Evolutionary conservation across 2,329 filamentous ascomycete genomes (phyloP).

Genomic region (Ophiosphaerella narmari): DNA sequence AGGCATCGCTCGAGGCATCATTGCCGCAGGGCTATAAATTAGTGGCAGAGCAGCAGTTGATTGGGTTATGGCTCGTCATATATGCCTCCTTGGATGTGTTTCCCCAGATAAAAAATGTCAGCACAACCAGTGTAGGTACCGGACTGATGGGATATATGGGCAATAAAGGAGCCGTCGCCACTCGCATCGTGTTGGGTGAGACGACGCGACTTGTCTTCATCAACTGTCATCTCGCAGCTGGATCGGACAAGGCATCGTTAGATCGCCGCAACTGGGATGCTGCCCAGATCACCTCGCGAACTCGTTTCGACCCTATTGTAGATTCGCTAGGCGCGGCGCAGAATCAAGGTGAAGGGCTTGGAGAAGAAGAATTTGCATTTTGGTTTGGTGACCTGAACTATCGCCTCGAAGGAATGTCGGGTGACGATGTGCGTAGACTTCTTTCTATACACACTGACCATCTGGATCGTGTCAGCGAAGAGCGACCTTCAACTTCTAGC

Average conservation of each 20-base stretch:
- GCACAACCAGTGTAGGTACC: slow-evolving; percentile 82
- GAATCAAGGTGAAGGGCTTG: slow-evolving; percentile 68
- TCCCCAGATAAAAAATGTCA: slow-evolving; percentile 77
- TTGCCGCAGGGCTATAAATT: slow-evolving; percentile 78
- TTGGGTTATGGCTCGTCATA: slow-evolving; percentile 81
- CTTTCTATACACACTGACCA: slow-evolving; percentile 83
- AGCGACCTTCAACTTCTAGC: slow-evolving; percentile 19
- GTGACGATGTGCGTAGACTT: slow-evolving; percentile 84
- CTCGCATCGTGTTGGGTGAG: slow-evolving; percentile 83
- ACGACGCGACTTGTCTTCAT: slow-evolving; percentile 88
- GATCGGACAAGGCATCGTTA: slow-evolving; percentile 74
- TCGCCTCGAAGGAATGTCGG: slow-evolving; percentile 82
- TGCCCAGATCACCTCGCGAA: slow-evolving; percentile 73
- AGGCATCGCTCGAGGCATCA: slow-evolving; percentile 71
- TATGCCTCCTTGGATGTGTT: slow-evolving; percentile 81
- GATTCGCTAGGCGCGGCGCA: slow-evolving; percentile 66
- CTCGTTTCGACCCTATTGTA: slow-evolving; percentile 75
- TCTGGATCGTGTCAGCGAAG: slow-evolving; percentile 49
- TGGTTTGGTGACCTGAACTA: slow-evolving; percentile 99
- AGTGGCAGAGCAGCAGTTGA: slow-evolving; percentile 80
- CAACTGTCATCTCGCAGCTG: slow-evolving; percentile 89
- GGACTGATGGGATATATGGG: slow-evolving; percentile 91
- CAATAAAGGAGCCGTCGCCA: slow-evolving; percentile 89
- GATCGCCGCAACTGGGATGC: slow-evolving; percentile 92
- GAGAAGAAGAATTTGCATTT: slow-evolving; percentile 90